Evolutionary conservation across 1,139 yeast species (phyloP), one percentile per base, ranked within the genome.

Genomic region (Yamadazyma spencermartinsiae): DNA sequence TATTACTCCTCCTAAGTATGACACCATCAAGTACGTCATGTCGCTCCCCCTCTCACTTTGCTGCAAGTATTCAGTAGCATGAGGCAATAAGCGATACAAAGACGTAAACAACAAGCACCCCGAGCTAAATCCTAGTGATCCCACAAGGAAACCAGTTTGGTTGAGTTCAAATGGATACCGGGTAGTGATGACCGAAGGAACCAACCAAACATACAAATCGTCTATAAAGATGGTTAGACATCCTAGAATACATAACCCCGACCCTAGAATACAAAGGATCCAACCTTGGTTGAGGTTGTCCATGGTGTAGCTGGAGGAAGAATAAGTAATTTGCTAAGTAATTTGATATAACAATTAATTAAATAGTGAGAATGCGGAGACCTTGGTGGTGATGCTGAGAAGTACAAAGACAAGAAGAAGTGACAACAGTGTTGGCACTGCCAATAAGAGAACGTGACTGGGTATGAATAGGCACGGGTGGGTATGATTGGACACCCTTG

Each of bases 21-120:
- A 67, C 9, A 60, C 65, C 38, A 81, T 74, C 21, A 83, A 63
- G 24, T 70, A 59, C 27, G 68, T 26, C 23, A 31, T 41, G 11
- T 36, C 31, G 4, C 11, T 11, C 17, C 20, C 24, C 2, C n/a
- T n/a, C n/a, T 19, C 26, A 13, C 37, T 28, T 2, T 60, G 54
- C 2, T 65, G 31, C 11, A 49, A 35, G 38, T 60, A 63, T 54
- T 53, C 39, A 74, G 66, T 45, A 66, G 87, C 79, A 46, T 79
- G 82, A 0, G 97, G 96, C 16, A 90, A 61, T 40, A 90, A 68
- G 43, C 81, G 74, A 61, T 79, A 85, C 42, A 90, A 62, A 0
- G 96, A 76, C 0, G 96, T 88, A 54, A 89, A 79, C 6, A 86
- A 46, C 57, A 85, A 69, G 31, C 88, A 81, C 0, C 98, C 98